These are phyloP conservation scores for Ceriops zippeliana DNA, from an alignment of 345 rosid genomes.

Conservation along the genomic window DNA sequence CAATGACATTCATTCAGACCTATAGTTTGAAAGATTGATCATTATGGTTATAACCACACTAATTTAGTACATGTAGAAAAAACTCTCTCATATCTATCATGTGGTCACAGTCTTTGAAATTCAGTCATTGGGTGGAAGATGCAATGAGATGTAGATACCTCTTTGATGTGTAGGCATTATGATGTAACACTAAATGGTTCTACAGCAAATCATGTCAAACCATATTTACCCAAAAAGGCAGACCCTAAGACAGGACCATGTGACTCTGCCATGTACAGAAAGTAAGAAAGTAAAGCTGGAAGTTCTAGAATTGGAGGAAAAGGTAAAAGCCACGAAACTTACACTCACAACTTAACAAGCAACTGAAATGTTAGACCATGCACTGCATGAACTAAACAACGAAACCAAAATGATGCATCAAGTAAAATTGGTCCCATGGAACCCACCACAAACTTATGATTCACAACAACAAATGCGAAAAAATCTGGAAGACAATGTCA, in stretches of 20 bases:
- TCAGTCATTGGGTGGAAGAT: too few relatives aligned
- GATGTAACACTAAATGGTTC: too few relatives aligned
- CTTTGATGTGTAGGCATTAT: too few relatives aligned
- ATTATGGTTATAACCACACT: not conserved
- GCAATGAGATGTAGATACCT: too few relatives aligned
- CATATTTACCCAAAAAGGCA: not conserved
- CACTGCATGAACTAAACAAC: not conserved
- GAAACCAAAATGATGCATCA: not conserved
- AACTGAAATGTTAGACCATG: not conserved
- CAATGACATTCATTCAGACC: conserved; percentile 46
- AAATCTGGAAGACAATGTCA: too few relatives aligned
- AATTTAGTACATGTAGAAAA: too few relatives aligned
- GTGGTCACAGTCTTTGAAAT: not conserved
- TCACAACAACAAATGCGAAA: too few relatives aligned
- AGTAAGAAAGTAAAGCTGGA: not conserved
- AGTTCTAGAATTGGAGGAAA: not conserved
- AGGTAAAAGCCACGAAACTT: not conserved
- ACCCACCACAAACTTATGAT: too few relatives aligned
- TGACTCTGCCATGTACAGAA: not conserved
- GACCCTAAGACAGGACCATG: not conserved
- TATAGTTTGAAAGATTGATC: conserved; percentile 19
- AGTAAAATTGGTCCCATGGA: not conserved
- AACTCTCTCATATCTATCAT: not conserved
- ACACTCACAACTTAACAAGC: not conserved
- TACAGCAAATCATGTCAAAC: too few relatives aligned